Evolutionary conservation across 768 basidiomycete genomes (phyloP).

Genomic region (Tylopilus rubrobrunneus): DNA sequence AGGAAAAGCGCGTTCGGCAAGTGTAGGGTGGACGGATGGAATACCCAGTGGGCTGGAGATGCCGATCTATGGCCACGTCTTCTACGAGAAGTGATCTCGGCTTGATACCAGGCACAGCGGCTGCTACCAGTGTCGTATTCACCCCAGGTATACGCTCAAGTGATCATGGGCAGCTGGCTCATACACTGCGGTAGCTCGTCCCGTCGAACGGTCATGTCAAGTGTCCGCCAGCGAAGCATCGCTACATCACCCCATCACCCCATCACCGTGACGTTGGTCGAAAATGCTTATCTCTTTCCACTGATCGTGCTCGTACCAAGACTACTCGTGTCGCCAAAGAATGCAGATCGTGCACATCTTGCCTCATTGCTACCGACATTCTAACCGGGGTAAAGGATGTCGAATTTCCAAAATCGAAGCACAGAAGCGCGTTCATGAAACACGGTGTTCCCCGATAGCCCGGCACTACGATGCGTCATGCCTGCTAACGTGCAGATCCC

Average conservation of each 20-base stretch:
- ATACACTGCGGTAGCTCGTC: not conserved
- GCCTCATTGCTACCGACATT: not conserved
- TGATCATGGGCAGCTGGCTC: not conserved
- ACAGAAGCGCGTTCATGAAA: not conserved
- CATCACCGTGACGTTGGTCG: not conserved
- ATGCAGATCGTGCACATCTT: not conserved
- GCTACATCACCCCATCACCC: not conserved
- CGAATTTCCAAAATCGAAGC: not conserved
- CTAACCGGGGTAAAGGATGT: not conserved
- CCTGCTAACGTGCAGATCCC: not conserved
- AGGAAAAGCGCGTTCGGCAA: not conserved
- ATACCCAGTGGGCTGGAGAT: not conserved
- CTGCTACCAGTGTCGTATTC: too few relatives aligned
- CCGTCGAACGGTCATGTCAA: not conserved
- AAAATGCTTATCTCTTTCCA: not conserved
- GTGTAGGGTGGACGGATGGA: too few relatives aligned
- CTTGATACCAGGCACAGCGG: not conserved
- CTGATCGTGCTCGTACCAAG: not conserved
- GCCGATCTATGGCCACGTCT: not conserved
- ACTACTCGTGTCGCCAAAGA: not conserved
- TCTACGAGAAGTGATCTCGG: not conserved
- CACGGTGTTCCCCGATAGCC: not conserved
- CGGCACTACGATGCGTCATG: not conserved
- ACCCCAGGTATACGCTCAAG: too few relatives aligned
- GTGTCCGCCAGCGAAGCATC: too few relatives aligned